Conservation (phyloP, 2,329 filamentous ascomycete species). For the Mycosphaerelloides madeirae region DNA sequence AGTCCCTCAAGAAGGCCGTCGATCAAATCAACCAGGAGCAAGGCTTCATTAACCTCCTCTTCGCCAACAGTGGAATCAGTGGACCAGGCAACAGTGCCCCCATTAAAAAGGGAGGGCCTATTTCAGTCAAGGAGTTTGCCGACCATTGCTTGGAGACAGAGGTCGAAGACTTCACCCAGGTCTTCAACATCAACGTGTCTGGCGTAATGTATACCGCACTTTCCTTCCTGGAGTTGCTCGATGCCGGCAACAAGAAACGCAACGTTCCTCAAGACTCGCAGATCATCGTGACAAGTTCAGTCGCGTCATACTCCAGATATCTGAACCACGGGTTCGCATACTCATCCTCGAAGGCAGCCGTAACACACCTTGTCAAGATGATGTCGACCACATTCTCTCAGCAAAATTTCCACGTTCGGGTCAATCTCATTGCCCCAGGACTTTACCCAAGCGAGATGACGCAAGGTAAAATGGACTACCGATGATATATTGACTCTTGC, state of each 20-base stretch:
- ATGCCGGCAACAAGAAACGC: slow-evolving; percentile 39
- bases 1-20: slow-evolving; percentile 37
- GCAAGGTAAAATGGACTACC: neutral
- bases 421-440: slow-evolving; percentile 47
- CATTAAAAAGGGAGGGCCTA: slow-evolving; percentile 11
- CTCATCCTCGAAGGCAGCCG: slow-evolving; percentile 44
- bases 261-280: slow-evolving; percentile 36
- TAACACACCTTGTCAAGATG: slow-evolving; percentile 48
- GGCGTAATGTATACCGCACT: slow-evolving; percentile 37
- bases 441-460: slow-evolving; percentile 32
- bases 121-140: slow-evolving; percentile 17
- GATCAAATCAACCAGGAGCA: slow-evolving; percentile 36
- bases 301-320: slow-evolving; percentile 41
- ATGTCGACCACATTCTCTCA: slow-evolving; percentile 40
- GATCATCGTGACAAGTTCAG: slow-evolving; percentile 45
- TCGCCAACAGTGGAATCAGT: slow-evolving; percentile 33
- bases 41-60: slow-evolving; percentile 33
- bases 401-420: slow-evolving; percentile 41
- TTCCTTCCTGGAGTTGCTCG: slow-evolving; percentile 40
- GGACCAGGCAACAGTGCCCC: slow-evolving; percentile 20
- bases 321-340: slow-evolving; percentile 39
- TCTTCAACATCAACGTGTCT: slow-evolving; percentile 36
- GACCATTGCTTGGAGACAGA: slow-evolving; percentile 20
- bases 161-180: slow-evolving; percentile 32
- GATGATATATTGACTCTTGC: too few species aligned